phyloP scores from a whole-genome alignment of 768 basidiomycete genomes.

The Psilocybe azurescens region DNA sequence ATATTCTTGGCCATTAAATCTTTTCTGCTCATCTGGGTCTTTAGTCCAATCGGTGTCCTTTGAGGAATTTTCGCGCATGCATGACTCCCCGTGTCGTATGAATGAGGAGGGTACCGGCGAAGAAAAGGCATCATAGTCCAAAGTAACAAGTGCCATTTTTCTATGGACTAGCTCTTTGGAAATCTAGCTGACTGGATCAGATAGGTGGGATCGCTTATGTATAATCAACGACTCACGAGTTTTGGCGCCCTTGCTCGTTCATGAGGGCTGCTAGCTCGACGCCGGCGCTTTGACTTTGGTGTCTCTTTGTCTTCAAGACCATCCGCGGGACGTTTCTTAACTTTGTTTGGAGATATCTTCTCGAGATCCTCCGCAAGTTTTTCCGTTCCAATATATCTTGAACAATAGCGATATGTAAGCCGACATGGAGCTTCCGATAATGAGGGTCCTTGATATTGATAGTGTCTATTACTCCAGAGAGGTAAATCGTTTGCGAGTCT shows the following conservation, averaged over 20 bases:
- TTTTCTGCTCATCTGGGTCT: not conserved
- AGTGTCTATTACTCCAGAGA: constrained; percentile 13
- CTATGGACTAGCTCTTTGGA: not conserved
- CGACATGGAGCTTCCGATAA: constrained; percentile 18
- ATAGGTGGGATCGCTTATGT: no score
- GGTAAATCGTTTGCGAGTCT: constrained; percentile 10
- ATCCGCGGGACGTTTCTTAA: not conserved
- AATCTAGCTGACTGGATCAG: not conserved
- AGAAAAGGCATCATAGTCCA: constrained; percentile 8
- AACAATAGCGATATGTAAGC: constrained; percentile 15
- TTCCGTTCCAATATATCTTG: constrained; percentile 2
- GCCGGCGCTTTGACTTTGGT: not conserved
- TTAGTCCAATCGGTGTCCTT: no score
- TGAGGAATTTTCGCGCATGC: not conserved
- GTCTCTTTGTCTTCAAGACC: not conserved
- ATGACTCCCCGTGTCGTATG: constrained; percentile 10
- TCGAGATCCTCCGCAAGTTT: not conserved
- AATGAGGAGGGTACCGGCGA: constrained; percentile 11
- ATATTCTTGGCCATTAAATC: no score
- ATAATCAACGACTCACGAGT: no score
- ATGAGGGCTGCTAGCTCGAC: constrained; percentile 2
- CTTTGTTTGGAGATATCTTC: not conserved
- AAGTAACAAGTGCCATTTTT: not conserved
- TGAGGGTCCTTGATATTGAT: constrained; percentile 9
- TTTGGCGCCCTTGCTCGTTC: not conserved